These are phyloP conservation scores for Haematococcus sp. DNA, from an alignment of 139 green algal genomes.

Conservation along the genomic window DNA sequence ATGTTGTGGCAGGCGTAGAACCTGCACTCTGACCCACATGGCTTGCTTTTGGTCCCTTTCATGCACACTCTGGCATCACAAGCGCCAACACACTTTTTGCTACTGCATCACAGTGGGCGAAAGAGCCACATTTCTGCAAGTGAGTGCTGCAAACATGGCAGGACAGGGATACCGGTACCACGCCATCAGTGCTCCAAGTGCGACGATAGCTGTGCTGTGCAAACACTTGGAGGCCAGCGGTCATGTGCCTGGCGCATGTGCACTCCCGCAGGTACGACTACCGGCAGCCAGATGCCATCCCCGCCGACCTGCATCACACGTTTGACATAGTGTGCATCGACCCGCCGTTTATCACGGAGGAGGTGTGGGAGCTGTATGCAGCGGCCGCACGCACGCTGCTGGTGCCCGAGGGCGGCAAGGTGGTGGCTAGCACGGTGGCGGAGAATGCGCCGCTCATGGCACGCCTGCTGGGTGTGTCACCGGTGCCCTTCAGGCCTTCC, in stretches of 20 bases:
- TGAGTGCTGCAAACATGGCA: slow-evolving; percentile 2
- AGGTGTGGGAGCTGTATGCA: slow-evolving; percentile 71
- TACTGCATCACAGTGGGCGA: slow-evolving; percentile 41
- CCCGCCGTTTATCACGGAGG: slow-evolving; percentile 71
- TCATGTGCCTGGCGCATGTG: no score
- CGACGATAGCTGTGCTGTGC: no score
- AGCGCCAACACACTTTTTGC: no score
- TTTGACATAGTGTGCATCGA: slow-evolving; percentile 73
- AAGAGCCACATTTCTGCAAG: slow-evolving; percentile 53
- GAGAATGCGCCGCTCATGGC: slow-evolving; percentile 63
- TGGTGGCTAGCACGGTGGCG: slow-evolving; percentile 61
- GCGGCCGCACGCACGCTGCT: slow-evolving; percentile 54
- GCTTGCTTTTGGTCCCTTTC: no score
- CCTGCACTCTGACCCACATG: no score
- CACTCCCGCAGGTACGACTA: slow-evolving; percentile 69
- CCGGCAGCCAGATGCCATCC: slow-evolving; percentile 53
- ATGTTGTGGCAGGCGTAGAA: no score
- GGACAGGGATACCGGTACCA: no score
- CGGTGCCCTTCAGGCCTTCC: slow-evolving; percentile 56
- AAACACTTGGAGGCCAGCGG: no score
- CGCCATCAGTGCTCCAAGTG: no score
- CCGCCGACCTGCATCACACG: slow-evolving; percentile 37
- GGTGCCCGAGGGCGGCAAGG: slow-evolving; percentile 42
- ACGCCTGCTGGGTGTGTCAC: slow-evolving; percentile 40
- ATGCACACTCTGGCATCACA: no score